Conservation (phyloP, 2,329 filamentous ascomycete species). For the Pseudogymnoascus sp. region DNA sequence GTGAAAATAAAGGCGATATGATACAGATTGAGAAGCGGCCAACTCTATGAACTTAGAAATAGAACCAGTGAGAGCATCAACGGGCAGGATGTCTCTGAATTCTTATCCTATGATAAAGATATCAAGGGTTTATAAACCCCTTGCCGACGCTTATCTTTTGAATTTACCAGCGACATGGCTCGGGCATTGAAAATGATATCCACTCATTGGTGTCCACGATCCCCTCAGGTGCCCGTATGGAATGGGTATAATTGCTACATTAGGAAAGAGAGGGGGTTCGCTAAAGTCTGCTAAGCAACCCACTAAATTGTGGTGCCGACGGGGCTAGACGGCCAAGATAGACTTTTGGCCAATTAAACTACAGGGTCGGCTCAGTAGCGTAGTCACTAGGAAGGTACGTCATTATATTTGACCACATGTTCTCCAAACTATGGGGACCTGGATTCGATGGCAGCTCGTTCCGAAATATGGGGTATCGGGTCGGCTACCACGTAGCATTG, state of each 20-base stretch:
- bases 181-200: not conserved
- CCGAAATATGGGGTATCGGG: not conserved
- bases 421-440: not conserved
- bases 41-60: not conserved
- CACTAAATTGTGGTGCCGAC: not conserved
- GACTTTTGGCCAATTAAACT: not conserved
- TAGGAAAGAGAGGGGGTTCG: not conserved
- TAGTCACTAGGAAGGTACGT: not conserved
- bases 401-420: not conserved
- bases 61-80: not conserved
- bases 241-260: not conserved
- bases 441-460: not conserved
- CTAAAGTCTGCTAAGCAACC: not conserved
- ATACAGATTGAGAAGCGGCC: not conserved
- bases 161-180: not conserved
- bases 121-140: conserved; percentile 6
- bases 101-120: not conserved
- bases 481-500: conserved; percentile 7
- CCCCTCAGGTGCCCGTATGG: not conserved
- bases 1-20: not conserved
- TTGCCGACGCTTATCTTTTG: not conserved
- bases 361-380: conserved; percentile 1
- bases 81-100: not conserved
- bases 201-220: not conserved
- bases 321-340: not conserved